phyloP scores from a whole-genome alignment of 768 basidiomycete species.

The Suillus subalutaceus region DNA sequence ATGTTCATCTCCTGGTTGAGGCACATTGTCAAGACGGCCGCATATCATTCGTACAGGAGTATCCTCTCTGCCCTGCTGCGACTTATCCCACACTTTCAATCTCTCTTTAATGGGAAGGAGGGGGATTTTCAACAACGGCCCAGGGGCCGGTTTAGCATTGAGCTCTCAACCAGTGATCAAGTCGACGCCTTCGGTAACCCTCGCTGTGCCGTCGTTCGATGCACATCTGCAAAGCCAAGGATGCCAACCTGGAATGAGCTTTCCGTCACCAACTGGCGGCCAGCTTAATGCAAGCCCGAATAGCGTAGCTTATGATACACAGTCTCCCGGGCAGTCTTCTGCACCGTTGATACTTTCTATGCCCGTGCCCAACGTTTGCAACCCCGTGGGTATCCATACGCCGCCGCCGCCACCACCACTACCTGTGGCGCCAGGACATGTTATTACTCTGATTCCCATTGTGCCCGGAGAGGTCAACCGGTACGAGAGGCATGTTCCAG shows the following conservation, averaged over 20 bases:
- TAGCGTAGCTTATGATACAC: neutral
- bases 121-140: neutral
- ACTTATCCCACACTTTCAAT: neutral
- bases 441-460: neutral
- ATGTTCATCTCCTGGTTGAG: constrained; percentile 1
- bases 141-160: neutral
- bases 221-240: neutral
- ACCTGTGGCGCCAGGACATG: neutral
- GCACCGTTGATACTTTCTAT: neutral
- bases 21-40: neutral
- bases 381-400: neutral
- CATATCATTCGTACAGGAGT: neutral
- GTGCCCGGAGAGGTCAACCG: neutral
- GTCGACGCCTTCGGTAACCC: neutral
- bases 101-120: neutral
- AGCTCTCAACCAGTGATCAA: neutral
- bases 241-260: neutral
- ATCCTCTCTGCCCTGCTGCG: neutral
- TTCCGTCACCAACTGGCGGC: neutral
- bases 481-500: neutral
- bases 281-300: neutral
- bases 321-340: neutral
- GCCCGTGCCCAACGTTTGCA: neutral
- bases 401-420: neutral
- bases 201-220: neutral